phyloP scores from a whole-genome alignment of 2,329 filamentous ascomycete species.

The Pyrenochaeta sp. region DNA sequence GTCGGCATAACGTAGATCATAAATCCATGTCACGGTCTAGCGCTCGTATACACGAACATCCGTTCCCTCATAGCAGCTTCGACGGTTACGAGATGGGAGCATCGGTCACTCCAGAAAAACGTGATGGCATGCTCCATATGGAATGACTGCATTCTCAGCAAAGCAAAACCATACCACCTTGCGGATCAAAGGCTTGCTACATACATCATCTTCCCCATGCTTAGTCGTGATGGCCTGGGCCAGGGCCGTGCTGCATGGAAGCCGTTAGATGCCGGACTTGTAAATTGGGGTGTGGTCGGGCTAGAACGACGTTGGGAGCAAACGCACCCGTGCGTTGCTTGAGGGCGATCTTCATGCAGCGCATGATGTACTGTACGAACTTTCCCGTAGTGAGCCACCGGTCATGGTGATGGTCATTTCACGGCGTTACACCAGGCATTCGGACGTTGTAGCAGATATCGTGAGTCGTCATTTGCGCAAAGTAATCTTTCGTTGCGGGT shows the following conservation, averaged over 20 bases:
- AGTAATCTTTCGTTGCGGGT: not conserved
- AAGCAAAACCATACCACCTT: not conserved
- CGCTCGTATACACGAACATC: not conserved
- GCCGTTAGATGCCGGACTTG: constrained; percentile 3
- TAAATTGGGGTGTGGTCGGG: constrained; percentile 13
- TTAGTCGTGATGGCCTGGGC: constrained; percentile 1
- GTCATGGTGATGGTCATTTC: not conserved
- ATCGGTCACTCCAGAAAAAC: not conserved
- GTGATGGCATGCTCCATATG: not conserved
- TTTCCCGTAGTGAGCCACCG: not conserved
- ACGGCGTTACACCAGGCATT: not conserved
- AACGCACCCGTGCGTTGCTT: not conserved
- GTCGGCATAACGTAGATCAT: not conserved
- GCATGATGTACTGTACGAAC: constrained; percentile 1
- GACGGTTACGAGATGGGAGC: not conserved
- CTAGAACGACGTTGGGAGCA: constrained; percentile 4
- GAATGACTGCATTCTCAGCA: not conserved
- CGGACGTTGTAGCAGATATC: not conserved
- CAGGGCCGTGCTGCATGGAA: constrained; percentile 1
- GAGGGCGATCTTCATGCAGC: not conserved
- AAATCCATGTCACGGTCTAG: not conserved
- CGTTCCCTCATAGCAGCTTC: not conserved
- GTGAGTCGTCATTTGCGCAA: not conserved
- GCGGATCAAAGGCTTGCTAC: constrained; percentile 1
- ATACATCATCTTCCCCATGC: constrained; percentile 8